These are phyloP conservation scores for Fonsecaea erecta DNA, from an alignment of 2,329 filamentous ascomycete genomes.

Conservation along the genomic window DNA sequence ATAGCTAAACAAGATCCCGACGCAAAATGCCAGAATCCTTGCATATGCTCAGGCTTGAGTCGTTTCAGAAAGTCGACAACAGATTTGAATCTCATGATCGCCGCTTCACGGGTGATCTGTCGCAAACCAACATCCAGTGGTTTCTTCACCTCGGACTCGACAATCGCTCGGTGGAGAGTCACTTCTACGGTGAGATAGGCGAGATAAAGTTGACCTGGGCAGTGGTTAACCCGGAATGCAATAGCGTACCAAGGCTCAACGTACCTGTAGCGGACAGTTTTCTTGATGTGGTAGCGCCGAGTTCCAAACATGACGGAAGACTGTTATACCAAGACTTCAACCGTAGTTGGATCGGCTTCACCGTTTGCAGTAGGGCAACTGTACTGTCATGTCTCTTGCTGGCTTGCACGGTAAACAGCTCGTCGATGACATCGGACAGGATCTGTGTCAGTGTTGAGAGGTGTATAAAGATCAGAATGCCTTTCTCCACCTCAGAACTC, in stretches of 20 bases:
- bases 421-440: conserved; percentile 78
- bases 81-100: conserved; percentile 89
- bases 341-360: conserved; percentile 81
- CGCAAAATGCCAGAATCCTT: conserved; percentile 73
- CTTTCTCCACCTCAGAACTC: conserved; percentile 66
- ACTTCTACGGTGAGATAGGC: conserved; percentile 95
- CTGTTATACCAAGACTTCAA: conserved; percentile 80
- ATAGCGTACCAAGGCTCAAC: neutral
- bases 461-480: conserved; percentile 72
- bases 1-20: conserved; percentile 76
- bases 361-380: conserved; percentile 71
- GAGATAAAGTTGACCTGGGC: conserved; percentile 65
- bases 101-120: conserved; percentile 89
- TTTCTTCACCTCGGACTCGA: conserved; percentile 69
- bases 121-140: conserved; percentile 75
- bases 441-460: conserved; percentile 77
- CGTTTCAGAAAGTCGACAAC: conserved; percentile 97
- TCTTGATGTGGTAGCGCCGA: conserved; percentile 60
- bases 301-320: conserved; percentile 66
- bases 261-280: conserved; percentile 47
- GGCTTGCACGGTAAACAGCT: conserved; percentile 80
- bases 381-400: conserved; percentile 69
- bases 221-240: neutral
- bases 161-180: conserved; percentile 86
- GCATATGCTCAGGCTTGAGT: conserved; percentile 79